Percentiles rank a stretch among this genome's conserved stretches.
Evolutionary conservation across 225 moss, liverwort and hornwort species (phyloP).

Genomic region (Pseudoscleropodium purum): DNA sequence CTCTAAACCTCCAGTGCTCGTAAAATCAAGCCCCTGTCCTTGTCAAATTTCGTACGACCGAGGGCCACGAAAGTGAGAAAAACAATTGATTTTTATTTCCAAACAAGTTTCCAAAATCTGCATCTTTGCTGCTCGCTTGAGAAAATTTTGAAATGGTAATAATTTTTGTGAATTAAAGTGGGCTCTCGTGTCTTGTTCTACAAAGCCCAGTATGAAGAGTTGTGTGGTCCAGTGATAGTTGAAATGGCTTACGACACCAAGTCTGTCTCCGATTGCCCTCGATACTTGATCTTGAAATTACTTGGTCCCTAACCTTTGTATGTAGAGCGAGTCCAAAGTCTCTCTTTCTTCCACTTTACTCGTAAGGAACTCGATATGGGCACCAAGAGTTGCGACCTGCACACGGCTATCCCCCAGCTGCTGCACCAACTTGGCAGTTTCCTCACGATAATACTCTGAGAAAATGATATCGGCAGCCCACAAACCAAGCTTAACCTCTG

Average conservation of each 20-base stretch:
- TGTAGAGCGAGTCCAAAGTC: conserved; percentile 32
- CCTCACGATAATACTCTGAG: conserved; percentile 61
- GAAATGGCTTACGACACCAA: not conserved
- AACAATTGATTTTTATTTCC: not conserved
- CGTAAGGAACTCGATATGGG: conserved; percentile 47
- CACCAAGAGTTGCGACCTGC: conserved; percentile 72
- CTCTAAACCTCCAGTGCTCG: not conserved
- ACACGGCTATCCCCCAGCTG: conserved; percentile 84
- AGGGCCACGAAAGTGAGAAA: not conserved
- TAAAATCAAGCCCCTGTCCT: not conserved
- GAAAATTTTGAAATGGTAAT: not conserved
- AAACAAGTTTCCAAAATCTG: not conserved
- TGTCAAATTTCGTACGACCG: not conserved
- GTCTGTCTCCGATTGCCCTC: not conserved
- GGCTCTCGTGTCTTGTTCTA: not conserved
- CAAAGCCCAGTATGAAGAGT: not conserved
- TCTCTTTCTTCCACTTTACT: conserved; percentile 50
- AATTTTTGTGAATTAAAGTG: not conserved
- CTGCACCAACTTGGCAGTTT: conserved; percentile 66
- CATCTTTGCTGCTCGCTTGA: not conserved
- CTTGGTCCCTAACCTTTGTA: conserved; percentile 44
- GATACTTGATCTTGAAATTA: not conserved
- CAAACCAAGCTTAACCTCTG: not conserved
- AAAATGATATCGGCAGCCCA: not conserved
- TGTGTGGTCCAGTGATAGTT: not conserved